Evolutionary conservation across 179 eudicot genomes (phyloP), one percentile per base, ranked within the genome.

Genomic region (Beta lomatogona): DNA sequence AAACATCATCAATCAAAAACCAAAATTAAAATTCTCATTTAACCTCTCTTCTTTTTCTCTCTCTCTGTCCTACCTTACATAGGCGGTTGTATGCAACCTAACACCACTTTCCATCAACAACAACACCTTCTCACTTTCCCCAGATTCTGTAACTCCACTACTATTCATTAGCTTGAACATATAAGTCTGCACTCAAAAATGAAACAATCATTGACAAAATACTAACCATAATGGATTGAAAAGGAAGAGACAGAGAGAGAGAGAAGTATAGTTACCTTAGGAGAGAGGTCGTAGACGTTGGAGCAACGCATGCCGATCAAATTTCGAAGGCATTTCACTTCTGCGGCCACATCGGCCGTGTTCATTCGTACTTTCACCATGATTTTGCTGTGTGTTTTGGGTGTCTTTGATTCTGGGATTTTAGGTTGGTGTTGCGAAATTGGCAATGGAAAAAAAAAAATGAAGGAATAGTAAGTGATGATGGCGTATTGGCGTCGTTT

Each of bases 361-460:
- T 96, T 96, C 99, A 96, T 96, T 25, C 99, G 98, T 11, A 94
- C 98, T 83, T 96, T 96, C 93, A 96, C 99, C 99, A 96, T 96
- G 41, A 36, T 9, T 55, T 55, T 55, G 3, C 22, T 21, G 6
- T 19, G 21, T 48, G 3, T 21, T 21, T 45, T 64, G 41, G 25
- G 31, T 63, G 59, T 28, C 31, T 64, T 15, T 9, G 44, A 36
- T 12, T 48, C 52, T 48, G 6, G 7, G 52, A 48, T 48, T 48
- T 12, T 55, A 3, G 15, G 4, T 55, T 55, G 14, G 15, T 55
- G 59, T 12, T 11, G 59, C 59, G 15, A 48, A 48, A 48, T 48
- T 48, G 7, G 9, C 9, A 48, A 48, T 9, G 52, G 41, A 36
- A 36, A 3, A 36, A 36, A 48, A 4, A 4, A 9, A 6, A 9